Base-by-base conservation (phyloP, 106 monocot species). In the Dendrobium officinale region DNA sequence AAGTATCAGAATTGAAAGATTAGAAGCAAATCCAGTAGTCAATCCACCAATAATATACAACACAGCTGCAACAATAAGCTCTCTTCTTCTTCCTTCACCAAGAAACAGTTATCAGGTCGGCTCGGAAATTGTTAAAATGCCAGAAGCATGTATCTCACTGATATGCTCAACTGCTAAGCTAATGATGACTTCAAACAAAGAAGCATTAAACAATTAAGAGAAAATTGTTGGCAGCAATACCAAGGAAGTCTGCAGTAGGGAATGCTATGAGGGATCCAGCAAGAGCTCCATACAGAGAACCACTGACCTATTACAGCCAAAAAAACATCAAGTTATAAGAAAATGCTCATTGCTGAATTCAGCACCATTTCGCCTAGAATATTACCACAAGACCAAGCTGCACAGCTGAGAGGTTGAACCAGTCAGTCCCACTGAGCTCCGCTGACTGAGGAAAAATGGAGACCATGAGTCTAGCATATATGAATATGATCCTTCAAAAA, bases 221-320 rank as follows among this genome's bases (percentile, higher is more conserved):
- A 33, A 73, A 24, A 55, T 48, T 40, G 55, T 4, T 44, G 18
- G 44, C 33, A 74, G 75, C 18, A 51, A 55, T 92, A 95, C 98
- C 98, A 74, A 98, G 85, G 80, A 89, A 88, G 87, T 98, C 98
- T 13, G 94, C 82, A 86, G 85, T 85, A 7, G 86, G 91, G 77
- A 94, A 98, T 27, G 89, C 91, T 19, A 83, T 58, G 22, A 98
- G 82, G 27, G 95, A 98, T 44, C 98, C 98, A 75, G 86, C 72
- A 87, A 98, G 92, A 82, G 94, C 98, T 82, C 98, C 98, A 87
- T 98, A 98, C 43, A 98, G 92, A 5, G 98, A 98, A 64, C 98
- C 98, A 67, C 98, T 98, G 24, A 92, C 98, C 98, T 72, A 15
- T 72, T 72, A 37, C 72, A 72, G 29, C 29, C 37, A 33, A 40